phyloP scores from a whole-genome alignment of 2,329 filamentous ascomycete genomes.

The Myriosclerotinia curreyana region DNA sequence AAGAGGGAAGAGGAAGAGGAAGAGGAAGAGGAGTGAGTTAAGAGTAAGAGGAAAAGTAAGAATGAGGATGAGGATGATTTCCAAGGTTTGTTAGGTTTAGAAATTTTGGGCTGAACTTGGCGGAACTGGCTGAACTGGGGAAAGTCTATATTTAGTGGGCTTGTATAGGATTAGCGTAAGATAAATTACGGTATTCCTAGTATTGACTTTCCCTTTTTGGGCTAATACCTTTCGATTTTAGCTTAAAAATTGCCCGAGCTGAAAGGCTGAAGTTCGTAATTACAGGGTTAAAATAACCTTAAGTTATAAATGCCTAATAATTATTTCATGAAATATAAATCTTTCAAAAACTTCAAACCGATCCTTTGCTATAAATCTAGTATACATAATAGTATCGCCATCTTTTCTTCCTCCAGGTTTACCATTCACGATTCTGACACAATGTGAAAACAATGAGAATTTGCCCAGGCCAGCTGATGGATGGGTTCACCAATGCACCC shows the following conservation, averaged over 20 bases:
- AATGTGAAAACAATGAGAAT: not conserved
- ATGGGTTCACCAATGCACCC: not conserved
- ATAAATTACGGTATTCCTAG: not conserved
- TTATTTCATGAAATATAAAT: no score
- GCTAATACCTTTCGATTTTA: slow-evolving; percentile 4
- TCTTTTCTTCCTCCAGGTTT: not conserved
- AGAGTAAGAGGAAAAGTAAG: not conserved
- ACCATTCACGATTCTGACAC: not conserved
- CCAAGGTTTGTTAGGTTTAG: not conserved
- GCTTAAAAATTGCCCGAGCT: not conserved
- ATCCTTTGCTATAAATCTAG: no score
- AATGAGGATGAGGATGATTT: not conserved
- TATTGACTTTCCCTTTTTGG: not conserved
- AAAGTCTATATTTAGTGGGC: not conserved
- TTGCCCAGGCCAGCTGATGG: not conserved
- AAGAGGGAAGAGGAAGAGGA: not conserved
- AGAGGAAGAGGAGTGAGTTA: not conserved
- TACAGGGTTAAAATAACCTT: no score
- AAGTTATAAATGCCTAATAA: no score
- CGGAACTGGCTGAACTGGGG: not conserved
- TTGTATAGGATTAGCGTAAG: not conserved
- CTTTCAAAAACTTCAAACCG: no score
- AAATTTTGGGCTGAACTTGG: not conserved
- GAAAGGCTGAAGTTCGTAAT: not conserved
- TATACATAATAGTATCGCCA: not conserved